These are phyloP conservation scores for Cyberlindnera maclurae DNA, from an alignment of 805 yeast genomes.

Conservation along the genomic window DNA sequence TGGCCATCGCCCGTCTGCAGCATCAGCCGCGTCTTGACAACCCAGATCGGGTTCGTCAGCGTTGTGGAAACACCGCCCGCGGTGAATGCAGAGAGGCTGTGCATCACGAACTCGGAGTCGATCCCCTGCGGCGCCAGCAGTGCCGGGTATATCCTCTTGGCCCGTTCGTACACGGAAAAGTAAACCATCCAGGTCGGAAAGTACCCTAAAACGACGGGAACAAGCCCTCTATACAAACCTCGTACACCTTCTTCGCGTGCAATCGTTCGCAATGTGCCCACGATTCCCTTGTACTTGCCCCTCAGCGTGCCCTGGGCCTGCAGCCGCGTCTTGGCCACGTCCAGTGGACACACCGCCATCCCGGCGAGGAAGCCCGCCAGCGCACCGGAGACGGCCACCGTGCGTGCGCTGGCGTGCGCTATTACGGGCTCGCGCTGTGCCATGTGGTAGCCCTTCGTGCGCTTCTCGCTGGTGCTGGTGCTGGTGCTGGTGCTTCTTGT, in stretches of 20 bases:
- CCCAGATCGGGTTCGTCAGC: conserved; percentile 94
- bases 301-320: conserved; percentile 72
- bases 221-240: conserved; percentile 85
- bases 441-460: no score
- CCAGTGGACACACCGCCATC: conserved; percentile 86
- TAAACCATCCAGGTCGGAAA: conserved; percentile 98
- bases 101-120: conserved; percentile 30
- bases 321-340: conserved; percentile 88
- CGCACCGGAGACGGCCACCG: conserved; percentile 85
- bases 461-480: no score
- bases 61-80: conserved; percentile 87
- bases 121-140: conserved; percentile 18
- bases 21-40: conserved; percentile 92
- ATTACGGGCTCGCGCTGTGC: no score
- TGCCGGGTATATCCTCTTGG: conserved; percentile 50
- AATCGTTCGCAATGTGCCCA: conserved; percentile 60
- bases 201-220: conserved; percentile 90
- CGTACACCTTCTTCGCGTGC: conserved; percentile 68
- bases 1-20: conserved; percentile 45
- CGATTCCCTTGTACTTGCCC: conserved; percentile 34
- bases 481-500: no score
- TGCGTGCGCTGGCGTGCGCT: conserved; percentile 26
- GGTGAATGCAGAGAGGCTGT: conserved; percentile 58
- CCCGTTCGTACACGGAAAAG: conserved; percentile 80
- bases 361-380: conserved; percentile 91